phyloP scores from a whole-genome alignment of 441 rosid genomes.

The Bruguiera hainesii region DNA sequence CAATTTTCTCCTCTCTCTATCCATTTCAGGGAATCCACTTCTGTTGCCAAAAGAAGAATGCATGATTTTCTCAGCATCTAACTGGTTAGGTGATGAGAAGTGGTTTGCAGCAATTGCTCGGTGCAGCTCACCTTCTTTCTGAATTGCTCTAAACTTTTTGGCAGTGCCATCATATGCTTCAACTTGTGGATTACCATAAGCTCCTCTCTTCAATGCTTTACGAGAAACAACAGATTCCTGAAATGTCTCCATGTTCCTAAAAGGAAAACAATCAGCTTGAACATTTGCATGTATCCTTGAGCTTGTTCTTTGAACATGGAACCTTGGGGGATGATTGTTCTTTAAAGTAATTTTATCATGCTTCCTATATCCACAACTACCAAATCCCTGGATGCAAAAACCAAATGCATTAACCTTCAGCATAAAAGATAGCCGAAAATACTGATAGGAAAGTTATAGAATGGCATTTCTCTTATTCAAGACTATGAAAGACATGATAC shows the following conservation, averaged over 20 bases:
- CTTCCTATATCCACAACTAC: conserved; percentile 27
- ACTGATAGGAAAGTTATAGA: no score
- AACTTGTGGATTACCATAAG: conserved; percentile 23
- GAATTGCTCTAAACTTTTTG: conserved; percentile 34
- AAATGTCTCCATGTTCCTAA: conserved; percentile 26
- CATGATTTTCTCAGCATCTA: conserved; percentile 21
- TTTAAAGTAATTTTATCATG: conserved; percentile 21
- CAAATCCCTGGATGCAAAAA: conserved; percentile 35
- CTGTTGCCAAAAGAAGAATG: conserved; percentile 27
- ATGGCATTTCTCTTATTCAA: no score
- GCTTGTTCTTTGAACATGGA: conserved; percentile 20
- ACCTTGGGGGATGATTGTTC: conserved; percentile 28
- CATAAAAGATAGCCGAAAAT: neutral
- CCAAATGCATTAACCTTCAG: neutral
- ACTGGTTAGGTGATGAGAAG: conserved; percentile 22
- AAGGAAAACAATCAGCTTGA: conserved; percentile 25
- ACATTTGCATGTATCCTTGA: conserved; percentile 25
- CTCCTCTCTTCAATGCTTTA: conserved; percentile 41
- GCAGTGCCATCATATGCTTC: conserved; percentile 32
- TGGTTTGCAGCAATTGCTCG: conserved; percentile 27
- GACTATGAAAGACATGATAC: neutral
- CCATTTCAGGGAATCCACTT: conserved; percentile 31
- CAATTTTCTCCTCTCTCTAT: conserved; percentile 37
- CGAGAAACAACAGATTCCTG: conserved; percentile 27
- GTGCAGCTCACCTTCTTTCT: conserved; percentile 30